Percentiles rank a stretch among this genome's conserved stretches.
Conservation (phyloP, 805 yeast species). For the Wickerhamia fluorescens region DNA sequence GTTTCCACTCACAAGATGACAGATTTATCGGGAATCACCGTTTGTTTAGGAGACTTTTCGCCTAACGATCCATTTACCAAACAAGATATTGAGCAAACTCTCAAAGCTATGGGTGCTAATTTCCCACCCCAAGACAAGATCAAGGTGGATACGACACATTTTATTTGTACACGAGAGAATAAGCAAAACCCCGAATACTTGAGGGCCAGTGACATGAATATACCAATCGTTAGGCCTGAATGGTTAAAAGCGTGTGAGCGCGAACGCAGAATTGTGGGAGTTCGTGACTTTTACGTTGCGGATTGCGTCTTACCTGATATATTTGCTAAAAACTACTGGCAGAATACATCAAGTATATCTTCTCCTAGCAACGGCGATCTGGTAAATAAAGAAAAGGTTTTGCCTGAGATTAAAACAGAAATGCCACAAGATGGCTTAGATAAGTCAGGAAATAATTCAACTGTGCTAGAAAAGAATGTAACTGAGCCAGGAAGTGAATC, state of each 20-base stretch:
- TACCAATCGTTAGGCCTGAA: slow-evolving; percentile 93
- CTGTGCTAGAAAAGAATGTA: too few relatives aligned
- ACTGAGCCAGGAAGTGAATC: too few relatives aligned
- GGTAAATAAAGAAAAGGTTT: too few relatives aligned
- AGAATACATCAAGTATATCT: too few relatives aligned
- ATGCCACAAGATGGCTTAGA: neutral
- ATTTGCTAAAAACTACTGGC: slow-evolving; percentile 37
- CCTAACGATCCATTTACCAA: slow-evolving; percentile 38
- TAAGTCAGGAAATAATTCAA: too few relatives aligned
- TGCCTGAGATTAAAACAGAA: neutral
- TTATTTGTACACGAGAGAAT: slow-evolving; percentile 58
- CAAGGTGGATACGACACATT: slow-evolving; percentile 90
- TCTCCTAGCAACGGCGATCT: too few relatives aligned
- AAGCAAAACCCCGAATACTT: slow-evolving; percentile 63
- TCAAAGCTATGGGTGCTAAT: slow-evolving; percentile 70
- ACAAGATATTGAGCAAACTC: slow-evolving; percentile 54
- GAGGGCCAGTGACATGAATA: slow-evolving; percentile 76
- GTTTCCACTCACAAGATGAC: slow-evolving; percentile 94
- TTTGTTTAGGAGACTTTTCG: slow-evolving; percentile 79
- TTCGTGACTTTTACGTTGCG: slow-evolving; percentile 73
- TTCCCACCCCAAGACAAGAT: slow-evolving; percentile 65
- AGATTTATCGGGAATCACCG: slow-evolving; percentile 85
- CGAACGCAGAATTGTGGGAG: slow-evolving; percentile 89
- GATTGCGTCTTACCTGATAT: slow-evolving; percentile 40
- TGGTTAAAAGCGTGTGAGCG: slow-evolving; percentile 93